These are phyloP conservation scores for Vaccinium vitisidaea DNA, from an alignment of 148 eudicot genomes.

Conservation along the genomic window DNA sequence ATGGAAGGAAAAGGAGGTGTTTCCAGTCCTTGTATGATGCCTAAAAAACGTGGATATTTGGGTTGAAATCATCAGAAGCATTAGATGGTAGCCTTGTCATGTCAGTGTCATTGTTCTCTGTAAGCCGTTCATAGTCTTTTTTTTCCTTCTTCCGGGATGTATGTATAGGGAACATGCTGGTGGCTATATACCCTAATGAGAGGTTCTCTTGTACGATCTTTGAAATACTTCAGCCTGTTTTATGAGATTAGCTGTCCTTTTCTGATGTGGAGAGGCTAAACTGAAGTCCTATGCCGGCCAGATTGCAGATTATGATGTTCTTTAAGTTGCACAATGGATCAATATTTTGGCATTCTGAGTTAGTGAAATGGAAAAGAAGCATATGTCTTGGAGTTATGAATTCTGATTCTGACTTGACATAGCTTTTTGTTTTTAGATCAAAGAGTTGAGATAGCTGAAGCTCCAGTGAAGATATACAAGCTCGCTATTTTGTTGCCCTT, in stretches of 20 bases:
- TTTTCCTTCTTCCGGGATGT: background rate
- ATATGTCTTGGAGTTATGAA: too few species aligned
- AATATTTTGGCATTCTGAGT: background rate
- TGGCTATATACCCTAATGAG: background rate
- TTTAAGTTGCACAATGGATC: background rate
- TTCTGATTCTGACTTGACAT: too few species aligned
- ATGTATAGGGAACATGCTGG: background rate
- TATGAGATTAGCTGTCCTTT: background rate
- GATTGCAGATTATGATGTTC: background rate
- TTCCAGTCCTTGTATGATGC: background rate
- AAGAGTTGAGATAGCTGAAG: too few species aligned
- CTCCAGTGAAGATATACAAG: too few species aligned
- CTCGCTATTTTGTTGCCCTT: too few species aligned
- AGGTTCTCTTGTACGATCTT: background rate
- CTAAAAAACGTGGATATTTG: background rate
- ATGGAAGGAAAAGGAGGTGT: background rate
- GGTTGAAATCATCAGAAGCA: background rate
- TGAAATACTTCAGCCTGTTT: background rate
- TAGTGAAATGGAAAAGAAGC: too few species aligned
- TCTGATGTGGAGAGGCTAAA: background rate
- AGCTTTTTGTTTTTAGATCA: too few species aligned
- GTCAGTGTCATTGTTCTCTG: background rate
- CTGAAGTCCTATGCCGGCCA: too few species aligned
- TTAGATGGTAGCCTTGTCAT: background rate
- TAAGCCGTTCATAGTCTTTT: background rate